phyloP scores from a whole-genome alignment of 768 basidiomycete species.

The Lactifluus piperatus region DNA sequence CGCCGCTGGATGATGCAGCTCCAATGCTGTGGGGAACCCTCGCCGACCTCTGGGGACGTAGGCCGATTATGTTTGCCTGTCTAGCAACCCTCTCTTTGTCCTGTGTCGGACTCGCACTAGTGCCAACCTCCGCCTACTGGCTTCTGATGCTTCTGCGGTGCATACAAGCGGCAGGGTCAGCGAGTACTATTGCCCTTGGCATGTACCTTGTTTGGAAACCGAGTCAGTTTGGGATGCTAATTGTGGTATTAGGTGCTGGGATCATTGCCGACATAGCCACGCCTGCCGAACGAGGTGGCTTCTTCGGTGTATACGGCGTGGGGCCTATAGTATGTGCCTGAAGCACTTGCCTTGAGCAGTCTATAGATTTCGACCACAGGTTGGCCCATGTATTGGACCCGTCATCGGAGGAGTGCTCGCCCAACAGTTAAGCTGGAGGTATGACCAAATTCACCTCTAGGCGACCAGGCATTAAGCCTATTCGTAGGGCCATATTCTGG shows the following conservation, averaged over 20 bases:
- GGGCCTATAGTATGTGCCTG: slow-evolving; percentile 49
- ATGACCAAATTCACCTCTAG: background rate
- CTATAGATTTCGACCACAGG: slow-evolving; percentile 13
- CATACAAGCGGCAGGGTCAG: slow-evolving; percentile 70
- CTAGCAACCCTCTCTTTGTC: slow-evolving; percentile 53
- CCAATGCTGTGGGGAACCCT: slow-evolving; percentile 58
- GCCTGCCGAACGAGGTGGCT: slow-evolving; percentile 64
- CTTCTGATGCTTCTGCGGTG: slow-evolving; percentile 72
- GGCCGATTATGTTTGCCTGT: slow-evolving; percentile 56
- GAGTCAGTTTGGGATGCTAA: background rate
- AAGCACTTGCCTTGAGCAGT: background rate
- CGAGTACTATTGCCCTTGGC: slow-evolving; percentile 72
- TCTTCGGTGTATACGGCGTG: slow-evolving; percentile 55
- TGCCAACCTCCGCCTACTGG: slow-evolving; percentile 61
- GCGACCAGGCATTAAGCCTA: background rate
- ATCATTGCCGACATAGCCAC: slow-evolving; percentile 72
- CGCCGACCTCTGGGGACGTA: slow-evolving; percentile 56
- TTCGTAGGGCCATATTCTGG: slow-evolving; percentile 35
- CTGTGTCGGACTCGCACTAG: slow-evolving; percentile 53
- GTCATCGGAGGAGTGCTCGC: slow-evolving; percentile 41
- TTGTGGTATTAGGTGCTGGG: slow-evolving; percentile 45
- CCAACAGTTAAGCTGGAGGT: slow-evolving; percentile 28
- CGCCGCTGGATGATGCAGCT: slow-evolving; percentile 21
- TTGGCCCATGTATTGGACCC: slow-evolving; percentile 33
- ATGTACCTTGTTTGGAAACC: slow-evolving; percentile 1